Conservation (phyloP, 768 basidiomycete species). For the Austroboletus eburneus region DNA sequence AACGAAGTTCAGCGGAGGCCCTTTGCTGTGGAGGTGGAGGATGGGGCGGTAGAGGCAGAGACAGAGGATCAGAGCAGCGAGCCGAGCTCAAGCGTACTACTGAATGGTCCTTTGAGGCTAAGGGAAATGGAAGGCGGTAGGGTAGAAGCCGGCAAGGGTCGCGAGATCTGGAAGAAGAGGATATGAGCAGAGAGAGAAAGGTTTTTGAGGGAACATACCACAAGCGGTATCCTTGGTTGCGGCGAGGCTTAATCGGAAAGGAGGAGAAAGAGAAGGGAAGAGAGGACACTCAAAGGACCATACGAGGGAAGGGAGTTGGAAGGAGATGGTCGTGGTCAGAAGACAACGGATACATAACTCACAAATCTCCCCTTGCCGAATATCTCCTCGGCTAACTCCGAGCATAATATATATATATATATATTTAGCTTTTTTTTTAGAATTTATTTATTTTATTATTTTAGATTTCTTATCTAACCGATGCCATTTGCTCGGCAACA, state of each 20-base stretch:
- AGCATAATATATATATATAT: conserved; percentile 4
- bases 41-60: conserved; percentile 8
- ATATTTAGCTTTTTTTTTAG: conserved; percentile 6
- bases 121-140: conserved; percentile 39
- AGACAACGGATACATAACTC: conserved; percentile 28
- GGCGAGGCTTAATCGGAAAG: conserved; percentile 41
- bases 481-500: conserved; percentile 14
- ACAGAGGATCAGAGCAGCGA: conserved; percentile 46
- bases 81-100: conserved; percentile 67
- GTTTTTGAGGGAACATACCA: conserved; percentile 28
- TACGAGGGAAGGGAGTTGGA: conserved; percentile 25
- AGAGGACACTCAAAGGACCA: conserved; percentile 33
- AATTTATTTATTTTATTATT: conserved; percentile 1
- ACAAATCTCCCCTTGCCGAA: conserved; percentile 13
- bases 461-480: conserved; percentile 29
- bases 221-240: conserved; percentile 52
- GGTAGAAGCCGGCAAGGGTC: conserved; percentile 87
- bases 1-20: conserved; percentile 41
- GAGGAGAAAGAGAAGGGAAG: conserved; percentile 27
- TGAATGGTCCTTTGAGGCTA: conserved; percentile 36
- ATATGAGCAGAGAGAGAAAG: background rate
- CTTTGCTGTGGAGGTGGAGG: conserved; percentile 20
- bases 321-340: conserved; percentile 22
- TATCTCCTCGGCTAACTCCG: conserved; percentile 28
- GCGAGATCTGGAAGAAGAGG: conserved; percentile 61